phyloP scores from a whole-genome alignment of 2,329 filamentous ascomycete genomes.

The Aspergillus nomiae region DNA sequence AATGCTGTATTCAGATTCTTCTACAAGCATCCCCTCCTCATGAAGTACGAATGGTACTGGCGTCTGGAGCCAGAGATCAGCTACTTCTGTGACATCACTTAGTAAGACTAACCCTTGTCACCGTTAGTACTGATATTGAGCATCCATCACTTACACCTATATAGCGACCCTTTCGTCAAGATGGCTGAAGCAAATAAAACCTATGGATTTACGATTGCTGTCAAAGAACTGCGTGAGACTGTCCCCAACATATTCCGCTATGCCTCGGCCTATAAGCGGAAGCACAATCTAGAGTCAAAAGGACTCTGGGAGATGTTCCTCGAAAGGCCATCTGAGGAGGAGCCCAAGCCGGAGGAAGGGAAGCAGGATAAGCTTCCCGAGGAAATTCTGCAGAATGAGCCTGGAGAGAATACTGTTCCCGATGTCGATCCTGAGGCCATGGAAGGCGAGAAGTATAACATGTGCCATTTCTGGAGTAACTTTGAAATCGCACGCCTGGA shows the following conservation, averaged over 20 bases:
- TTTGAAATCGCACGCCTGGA: conserved; percentile 94
- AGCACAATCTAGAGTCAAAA: conserved; percentile 85
- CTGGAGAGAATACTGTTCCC: conserved; percentile 68
- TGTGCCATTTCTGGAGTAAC: conserved; percentile 99
- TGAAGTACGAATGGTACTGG: conserved; percentile 99
- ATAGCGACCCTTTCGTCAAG: conserved; percentile 87
- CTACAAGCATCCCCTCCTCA: conserved; percentile 91
- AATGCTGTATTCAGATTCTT: conserved; percentile 67
- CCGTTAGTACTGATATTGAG: conserved; percentile 5
- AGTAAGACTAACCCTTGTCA: conserved; percentile 60
- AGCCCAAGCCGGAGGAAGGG: conserved; percentile 60
- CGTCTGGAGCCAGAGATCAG: conserved; percentile 98
- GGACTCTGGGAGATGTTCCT: conserved; percentile 99
- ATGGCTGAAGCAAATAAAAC: conserved; percentile 97
- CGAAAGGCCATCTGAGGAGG: conserved; percentile 64
- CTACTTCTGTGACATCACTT: conserved; percentile 99
- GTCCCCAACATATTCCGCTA: conserved; percentile 99
- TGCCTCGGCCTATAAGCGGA: conserved; percentile 94
- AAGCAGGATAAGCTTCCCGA: conserved; percentile 74
- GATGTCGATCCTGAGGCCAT: conserved; percentile 89
- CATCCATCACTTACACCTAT: conserved; percentile 31
- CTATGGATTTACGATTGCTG: conserved; percentile 97
- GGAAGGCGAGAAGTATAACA: conserved; percentile 98
- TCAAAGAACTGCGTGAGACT: conserved; percentile 96
- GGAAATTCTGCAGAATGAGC: conserved; percentile 76